phyloP scores from a whole-genome alignment of 768 basidiomycete genomes.

The Artomyces pyxidatus region DNA sequence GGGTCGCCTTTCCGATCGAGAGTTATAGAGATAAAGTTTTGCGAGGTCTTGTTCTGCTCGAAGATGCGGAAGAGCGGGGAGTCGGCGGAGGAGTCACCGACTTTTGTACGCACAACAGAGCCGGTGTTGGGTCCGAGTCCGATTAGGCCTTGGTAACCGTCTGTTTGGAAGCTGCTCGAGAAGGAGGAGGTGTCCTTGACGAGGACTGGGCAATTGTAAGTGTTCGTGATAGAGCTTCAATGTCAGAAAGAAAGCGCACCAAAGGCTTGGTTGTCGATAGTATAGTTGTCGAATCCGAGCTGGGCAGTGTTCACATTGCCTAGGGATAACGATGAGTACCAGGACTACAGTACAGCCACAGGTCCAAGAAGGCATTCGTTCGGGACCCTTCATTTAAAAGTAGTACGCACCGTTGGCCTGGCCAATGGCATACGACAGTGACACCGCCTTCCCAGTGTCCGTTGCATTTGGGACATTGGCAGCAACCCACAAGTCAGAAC shows the following conservation, averaged over 20 bases:
- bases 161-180: slow-evolving; percentile 46
- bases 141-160: slow-evolving; percentile 65
- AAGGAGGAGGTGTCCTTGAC: slow-evolving; percentile 59
- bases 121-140: slow-evolving; percentile 75
- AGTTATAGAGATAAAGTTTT: slow-evolving; percentile 63
- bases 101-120: slow-evolving; percentile 51
- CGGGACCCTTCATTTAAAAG: too few species aligned
- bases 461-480: slow-evolving; percentile 39
- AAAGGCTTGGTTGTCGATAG: slow-evolving; percentile 58
- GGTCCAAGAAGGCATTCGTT: neutral
- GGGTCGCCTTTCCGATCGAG: slow-evolving; percentile 56
- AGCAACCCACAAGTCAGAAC: slow-evolving; percentile 72
- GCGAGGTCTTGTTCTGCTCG: slow-evolving; percentile 40
- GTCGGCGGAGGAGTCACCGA: slow-evolving; percentile 43
- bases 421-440: slow-evolving; percentile 64
- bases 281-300: slow-evolving; percentile 47
- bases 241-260: slow-evolving; percentile 31
- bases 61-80: slow-evolving; percentile 61
- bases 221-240: too few species aligned
- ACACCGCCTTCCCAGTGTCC: slow-evolving; percentile 48
- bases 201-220: slow-evolving; percentile 48
- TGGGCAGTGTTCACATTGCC: slow-evolving; percentile 49
- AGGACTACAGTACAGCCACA: neutral
- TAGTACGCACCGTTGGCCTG: slow-evolving; percentile 42
- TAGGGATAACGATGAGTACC: slow-evolving; percentile 17